Conservation (phyloP, 164 flowering plant genomes). For the Aristolochia fimbriata region DNA sequence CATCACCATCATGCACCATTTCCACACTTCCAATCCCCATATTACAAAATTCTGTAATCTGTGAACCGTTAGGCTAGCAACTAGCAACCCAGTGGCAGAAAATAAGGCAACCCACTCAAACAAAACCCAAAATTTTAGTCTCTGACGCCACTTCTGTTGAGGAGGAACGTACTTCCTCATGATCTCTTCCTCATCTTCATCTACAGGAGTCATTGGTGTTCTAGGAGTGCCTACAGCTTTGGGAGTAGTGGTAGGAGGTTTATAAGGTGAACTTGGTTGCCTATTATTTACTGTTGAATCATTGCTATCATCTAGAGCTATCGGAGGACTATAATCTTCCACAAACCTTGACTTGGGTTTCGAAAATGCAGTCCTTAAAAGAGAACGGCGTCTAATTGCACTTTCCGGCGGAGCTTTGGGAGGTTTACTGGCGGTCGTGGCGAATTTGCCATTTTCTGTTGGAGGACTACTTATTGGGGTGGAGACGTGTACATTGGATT, state of each 20-base stretch:
- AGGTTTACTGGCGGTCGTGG: slow-evolving; percentile 24
- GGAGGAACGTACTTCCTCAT: slow-evolving; percentile 19
- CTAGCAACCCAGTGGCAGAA: slow-evolving; percentile 24
- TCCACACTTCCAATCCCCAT: slow-evolving; percentile 71
- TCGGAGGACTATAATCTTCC: slow-evolving; percentile 20
- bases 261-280: slow-evolving; percentile 12
- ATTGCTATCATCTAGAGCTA: slow-evolving; percentile 7
- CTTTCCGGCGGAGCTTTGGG: slow-evolving; percentile 21
- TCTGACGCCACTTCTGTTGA: slow-evolving; percentile 22
- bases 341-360: slow-evolving; percentile 42
- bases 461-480: slow-evolving; percentile 16
- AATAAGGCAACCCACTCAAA: slow-evolving; percentile 43
- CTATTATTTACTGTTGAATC: background rate
- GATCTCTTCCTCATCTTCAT: slow-evolving; percentile 51
- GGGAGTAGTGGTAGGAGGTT: slow-evolving; percentile 4
- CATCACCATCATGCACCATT: slow-evolving; percentile 56
- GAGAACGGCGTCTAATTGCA: slow-evolving; percentile 11
- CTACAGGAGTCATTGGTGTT: slow-evolving; percentile 27
- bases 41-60: slow-evolving; percentile 17
- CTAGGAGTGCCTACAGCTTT: slow-evolving; percentile 12
- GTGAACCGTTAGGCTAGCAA: slow-evolving; percentile 36
- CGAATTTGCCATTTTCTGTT: slow-evolving; percentile 17
- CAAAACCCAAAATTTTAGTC: slow-evolving; percentile 14
- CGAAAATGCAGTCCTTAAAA: slow-evolving; percentile 19
- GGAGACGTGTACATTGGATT: slow-evolving; percentile 12